Evolutionary conservation across 2,329 filamentous ascomycete species (phyloP).

Genomic region (Stylonectria norvegica): DNA sequence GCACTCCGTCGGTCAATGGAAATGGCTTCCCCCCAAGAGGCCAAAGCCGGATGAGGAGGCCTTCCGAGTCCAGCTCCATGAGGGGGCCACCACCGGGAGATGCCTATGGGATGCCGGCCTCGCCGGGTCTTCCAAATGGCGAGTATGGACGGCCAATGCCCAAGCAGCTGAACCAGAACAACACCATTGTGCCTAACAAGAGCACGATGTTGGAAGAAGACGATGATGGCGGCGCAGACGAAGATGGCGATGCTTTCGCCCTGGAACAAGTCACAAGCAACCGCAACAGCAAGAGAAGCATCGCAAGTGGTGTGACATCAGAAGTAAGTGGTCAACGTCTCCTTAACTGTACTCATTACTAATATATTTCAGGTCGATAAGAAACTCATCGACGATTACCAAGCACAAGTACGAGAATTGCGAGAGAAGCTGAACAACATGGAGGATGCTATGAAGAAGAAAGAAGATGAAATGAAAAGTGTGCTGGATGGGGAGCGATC

Average conservation of each 20-base stretch:
- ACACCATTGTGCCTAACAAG: conserved; percentile 96
- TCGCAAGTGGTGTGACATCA: conserved; percentile 28
- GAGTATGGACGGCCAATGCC: conserved; percentile 74
- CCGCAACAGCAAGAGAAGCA: conserved; percentile 30
- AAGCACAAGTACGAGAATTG: conserved; percentile 71
- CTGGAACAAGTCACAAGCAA: conserved; percentile 28
- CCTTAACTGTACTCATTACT: conserved; percentile 9
- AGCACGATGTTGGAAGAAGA: conserved; percentile 97
- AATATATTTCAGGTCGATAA: conserved; percentile 55
- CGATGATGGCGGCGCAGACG: conserved; percentile 56
- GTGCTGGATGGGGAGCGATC: conserved; percentile 58
- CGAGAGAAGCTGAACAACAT: conserved; percentile 69
- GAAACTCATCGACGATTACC: conserved; percentile 74
- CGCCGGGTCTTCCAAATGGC: conserved; percentile 56
- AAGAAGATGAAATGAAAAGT: conserved; percentile 65
- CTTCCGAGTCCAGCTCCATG: conserved; percentile 62
- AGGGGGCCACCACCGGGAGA: conserved; percentile 42
- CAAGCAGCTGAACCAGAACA: conserved; percentile 83
- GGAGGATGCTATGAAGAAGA: conserved; percentile 66
- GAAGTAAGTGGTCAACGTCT: conserved; percentile 36
- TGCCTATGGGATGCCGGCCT: conserved; percentile 55
- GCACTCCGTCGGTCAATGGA: conserved; percentile 62
- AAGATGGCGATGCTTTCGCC: conserved; percentile 59
- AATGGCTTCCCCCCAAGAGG: conserved; percentile 48
- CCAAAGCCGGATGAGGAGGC: conserved; percentile 52